Conservation (phyloP, 257 asterid genomes). For the Leonotis leonurus region DNA sequence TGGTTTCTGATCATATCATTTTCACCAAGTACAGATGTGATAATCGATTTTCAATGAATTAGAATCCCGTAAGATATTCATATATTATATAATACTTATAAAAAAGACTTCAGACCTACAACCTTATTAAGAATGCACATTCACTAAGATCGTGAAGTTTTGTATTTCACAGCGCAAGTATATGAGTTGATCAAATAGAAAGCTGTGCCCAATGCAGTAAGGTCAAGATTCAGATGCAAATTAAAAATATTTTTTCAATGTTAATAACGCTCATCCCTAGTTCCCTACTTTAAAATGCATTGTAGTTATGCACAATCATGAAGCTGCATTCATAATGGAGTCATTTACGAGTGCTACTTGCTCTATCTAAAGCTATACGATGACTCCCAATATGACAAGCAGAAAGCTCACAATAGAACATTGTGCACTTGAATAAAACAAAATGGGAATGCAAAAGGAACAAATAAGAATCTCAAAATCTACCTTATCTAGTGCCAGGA, state of each 20-base stretch:
- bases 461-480: background rate
- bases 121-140: no score
- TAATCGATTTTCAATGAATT: no score
- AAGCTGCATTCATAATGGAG: conserved; percentile 2
- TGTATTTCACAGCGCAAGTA: background rate
- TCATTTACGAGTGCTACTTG: background rate
- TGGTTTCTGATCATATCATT: no score
- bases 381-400: background rate
- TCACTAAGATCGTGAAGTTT: background rate
- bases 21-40: no score
- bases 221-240: background rate
- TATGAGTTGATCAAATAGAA: background rate
- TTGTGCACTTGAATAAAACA: background rate
- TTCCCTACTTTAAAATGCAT: background rate
- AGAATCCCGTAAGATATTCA: no score
- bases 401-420: background rate
- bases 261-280: background rate
- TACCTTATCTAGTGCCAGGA: conserved; percentile 97
- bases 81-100: no score
- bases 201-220: background rate
- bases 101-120: no score
- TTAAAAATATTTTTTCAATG: background rate
- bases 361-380: background rate
- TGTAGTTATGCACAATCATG: background rate
- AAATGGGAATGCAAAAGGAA: background rate